phyloP scores from a whole-genome alignment of 2,329 filamentous ascomycete genomes.

The Venturia oleaginea region DNA sequence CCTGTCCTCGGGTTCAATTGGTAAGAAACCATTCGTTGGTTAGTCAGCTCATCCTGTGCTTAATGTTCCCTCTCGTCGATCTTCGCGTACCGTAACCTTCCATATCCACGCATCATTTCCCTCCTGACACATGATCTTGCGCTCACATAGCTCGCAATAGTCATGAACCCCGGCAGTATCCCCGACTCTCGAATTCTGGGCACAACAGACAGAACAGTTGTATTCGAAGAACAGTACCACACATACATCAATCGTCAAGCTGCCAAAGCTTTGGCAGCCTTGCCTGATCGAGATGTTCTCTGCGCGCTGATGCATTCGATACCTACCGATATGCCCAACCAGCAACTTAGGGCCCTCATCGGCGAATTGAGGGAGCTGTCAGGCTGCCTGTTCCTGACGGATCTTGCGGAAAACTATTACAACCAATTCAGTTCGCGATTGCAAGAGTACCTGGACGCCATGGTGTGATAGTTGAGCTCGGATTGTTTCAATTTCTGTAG shows the following conservation, averaged over 20 bases:
- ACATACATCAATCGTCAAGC: constrained; percentile 28
- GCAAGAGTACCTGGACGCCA: constrained; percentile 12
- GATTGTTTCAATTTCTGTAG: not conserved
- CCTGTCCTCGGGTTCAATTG: constrained; percentile 9
- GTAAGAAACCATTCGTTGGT: constrained; percentile 15
- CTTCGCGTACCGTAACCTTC: not conserved
- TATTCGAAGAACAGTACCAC: constrained; percentile 36
- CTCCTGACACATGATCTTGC: not conserved
- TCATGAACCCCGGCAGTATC: constrained; percentile 38
- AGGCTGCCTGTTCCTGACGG: constrained; percentile 12
- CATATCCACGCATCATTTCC: not conserved
- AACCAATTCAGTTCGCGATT: constrained; percentile 9
- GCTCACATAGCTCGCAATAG: not conserved
- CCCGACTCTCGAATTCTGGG: constrained; percentile 33
- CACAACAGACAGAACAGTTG: constrained; percentile 36
- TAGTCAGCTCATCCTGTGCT: constrained; percentile 18
- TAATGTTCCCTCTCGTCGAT: constrained; percentile 17
- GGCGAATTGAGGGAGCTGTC: constrained; percentile 10
- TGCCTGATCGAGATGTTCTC: constrained; percentile 21
- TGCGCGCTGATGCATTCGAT: constrained; percentile 11
- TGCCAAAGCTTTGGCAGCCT: constrained; percentile 16
- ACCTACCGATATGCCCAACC: constrained; percentile 6
- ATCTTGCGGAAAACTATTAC: constrained; percentile 13
- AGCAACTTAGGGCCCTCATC: constrained; percentile 7
- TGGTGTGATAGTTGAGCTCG: not conserved